Evolutionary conservation across 2,329 filamentous ascomycete genomes (phyloP), one percentile per base, ranked within the genome.

Genomic region (Penicillium crustosum): DNA sequence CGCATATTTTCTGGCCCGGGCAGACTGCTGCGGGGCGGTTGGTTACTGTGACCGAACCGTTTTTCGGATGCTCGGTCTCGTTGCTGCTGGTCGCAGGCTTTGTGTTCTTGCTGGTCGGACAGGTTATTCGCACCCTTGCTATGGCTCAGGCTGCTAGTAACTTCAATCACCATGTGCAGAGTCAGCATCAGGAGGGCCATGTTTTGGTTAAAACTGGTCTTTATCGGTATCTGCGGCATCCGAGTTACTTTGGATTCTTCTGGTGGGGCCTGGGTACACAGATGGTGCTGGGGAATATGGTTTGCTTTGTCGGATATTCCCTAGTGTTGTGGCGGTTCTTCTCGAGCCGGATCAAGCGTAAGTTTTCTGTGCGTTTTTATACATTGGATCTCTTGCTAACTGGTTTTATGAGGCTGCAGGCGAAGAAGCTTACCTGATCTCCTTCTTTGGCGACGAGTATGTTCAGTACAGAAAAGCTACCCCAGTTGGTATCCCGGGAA

Each of bases 181-280:
- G 77, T 44, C 75, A 84, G 62, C 85, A 81, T 61, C 89, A 86
- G 68, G 82, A 86, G 4, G 86, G 85, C 1, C 94, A 99, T 74
- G 81, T 81, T 47, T 82, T 99, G n/a, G 90, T 99, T 3, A 96
- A 89, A 0, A 80, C 80, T 29, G 94, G 94, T 0, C 78, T 97
- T 35, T 99, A 97, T 74, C 78, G 79, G 8, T 74, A 83, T 44
- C 78, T 95, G 52, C 81, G 94, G 25, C 94, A 99, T 75, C 94
- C 94, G 13, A 89, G 89, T 58, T 99, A 99, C 77, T 97, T 97
- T 78, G 94, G 93, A 4, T 99, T 97, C 79, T 99, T 96, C 76
- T 97, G 92, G 87, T 99, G 93, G 93, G 91, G 90, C 0, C 70
- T 97, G n/a, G 94, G 94, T 6, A 96, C 93, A 13, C 94, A 99